Percentiles rank a stretch among this genome's conserved stretches.
Conservation (phyloP, 257 asterid species). For the Asclepias syriaca region DNA sequence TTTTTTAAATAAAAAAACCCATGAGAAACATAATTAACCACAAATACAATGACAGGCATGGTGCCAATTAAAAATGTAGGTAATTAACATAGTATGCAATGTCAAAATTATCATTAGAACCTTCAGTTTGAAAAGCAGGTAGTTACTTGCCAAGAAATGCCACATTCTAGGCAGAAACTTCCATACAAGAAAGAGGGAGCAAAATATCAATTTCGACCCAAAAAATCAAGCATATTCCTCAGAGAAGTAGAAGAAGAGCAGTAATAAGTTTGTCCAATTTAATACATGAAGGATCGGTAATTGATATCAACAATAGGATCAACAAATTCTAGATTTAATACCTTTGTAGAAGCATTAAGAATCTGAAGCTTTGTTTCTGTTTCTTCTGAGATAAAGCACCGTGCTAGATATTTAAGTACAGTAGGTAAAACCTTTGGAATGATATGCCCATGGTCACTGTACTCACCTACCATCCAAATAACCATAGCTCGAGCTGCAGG, state of each 20-base stretch:
- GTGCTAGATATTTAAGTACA: constrained; percentile 65
- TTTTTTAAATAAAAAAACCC: neutral
- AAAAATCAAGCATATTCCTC: neutral
- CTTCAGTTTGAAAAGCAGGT: too few relatives aligned
- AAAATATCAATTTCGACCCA: neutral
- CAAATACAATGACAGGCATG: neutral
- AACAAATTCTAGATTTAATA: constrained; percentile 10
- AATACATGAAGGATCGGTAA: neutral
- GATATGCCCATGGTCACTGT: constrained; percentile 49
- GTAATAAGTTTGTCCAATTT: neutral
- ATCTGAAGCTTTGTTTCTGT: constrained; percentile 88
- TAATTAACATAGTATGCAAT: neutral
- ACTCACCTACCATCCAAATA: constrained; percentile 96
- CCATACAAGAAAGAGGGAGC: neutral
- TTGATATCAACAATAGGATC: neutral
- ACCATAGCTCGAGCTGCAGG: constrained; percentile 89
- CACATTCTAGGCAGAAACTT: too few relatives aligned
- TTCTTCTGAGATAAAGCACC: constrained; percentile 67
- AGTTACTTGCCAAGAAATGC: too few relatives aligned
- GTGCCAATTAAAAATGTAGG: neutral
- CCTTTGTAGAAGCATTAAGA: constrained; percentile 79
- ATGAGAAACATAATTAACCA: neutral
- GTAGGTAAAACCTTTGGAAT: constrained; percentile 65
- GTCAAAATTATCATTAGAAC: neutral
- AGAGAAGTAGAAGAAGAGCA: neutral